A percentile compares a stretch with the other conserved stretches of the same genome.
Conservation (phyloP, 2,329 filamentous ascomycete genomes). For the Lizonia empirigonia region DNA sequence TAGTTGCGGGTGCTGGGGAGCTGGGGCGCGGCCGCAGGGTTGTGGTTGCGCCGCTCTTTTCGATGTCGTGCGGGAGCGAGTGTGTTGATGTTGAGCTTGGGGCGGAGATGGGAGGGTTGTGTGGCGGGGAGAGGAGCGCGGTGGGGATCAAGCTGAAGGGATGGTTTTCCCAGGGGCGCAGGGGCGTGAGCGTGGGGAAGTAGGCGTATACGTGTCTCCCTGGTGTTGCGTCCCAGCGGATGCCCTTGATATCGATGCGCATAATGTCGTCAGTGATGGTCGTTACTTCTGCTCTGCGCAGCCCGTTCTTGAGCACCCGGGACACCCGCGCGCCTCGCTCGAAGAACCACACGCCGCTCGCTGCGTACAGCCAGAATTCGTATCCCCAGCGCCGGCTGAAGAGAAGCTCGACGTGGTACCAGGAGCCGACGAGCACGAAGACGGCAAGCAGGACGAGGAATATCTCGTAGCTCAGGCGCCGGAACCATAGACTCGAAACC, state of each 20-base stretch:
- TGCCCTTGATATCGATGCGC: conserved; percentile 51
- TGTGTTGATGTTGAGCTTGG: conserved; percentile 6
- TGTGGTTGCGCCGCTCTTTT: not conserved
- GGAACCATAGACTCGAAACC: conserved; percentile 34
- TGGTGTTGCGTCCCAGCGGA: conserved; percentile 43
- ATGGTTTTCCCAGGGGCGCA: conserved; percentile 59
- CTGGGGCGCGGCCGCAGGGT: not conserved
- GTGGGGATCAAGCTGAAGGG: conserved; percentile 55
- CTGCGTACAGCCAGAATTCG: conserved; percentile 55
- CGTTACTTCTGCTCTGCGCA: conserved; percentile 47
- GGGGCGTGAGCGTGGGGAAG: conserved; percentile 53
- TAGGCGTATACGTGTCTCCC: conserved; percentile 53
- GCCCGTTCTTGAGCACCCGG: conserved; percentile 49
- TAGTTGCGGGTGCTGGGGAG: not conserved
- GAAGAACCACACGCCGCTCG: conserved; percentile 53
- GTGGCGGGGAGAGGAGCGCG: conserved; percentile 17
- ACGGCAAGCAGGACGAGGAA: conserved; percentile 42
- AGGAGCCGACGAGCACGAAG: conserved; percentile 42
- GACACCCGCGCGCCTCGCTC: conserved; percentile 53
- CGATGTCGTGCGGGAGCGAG: not conserved
- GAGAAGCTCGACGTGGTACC: conserved; percentile 46
- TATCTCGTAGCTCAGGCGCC: conserved; percentile 40
- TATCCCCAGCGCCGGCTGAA: conserved; percentile 44
- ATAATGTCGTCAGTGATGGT: conserved; percentile 39
- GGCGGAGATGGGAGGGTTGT: not conserved